Evolutionary conservation across 1,284 basidiomycete genomes (phyloP).

Genomic region (Rhodotorula sp.): DNA sequence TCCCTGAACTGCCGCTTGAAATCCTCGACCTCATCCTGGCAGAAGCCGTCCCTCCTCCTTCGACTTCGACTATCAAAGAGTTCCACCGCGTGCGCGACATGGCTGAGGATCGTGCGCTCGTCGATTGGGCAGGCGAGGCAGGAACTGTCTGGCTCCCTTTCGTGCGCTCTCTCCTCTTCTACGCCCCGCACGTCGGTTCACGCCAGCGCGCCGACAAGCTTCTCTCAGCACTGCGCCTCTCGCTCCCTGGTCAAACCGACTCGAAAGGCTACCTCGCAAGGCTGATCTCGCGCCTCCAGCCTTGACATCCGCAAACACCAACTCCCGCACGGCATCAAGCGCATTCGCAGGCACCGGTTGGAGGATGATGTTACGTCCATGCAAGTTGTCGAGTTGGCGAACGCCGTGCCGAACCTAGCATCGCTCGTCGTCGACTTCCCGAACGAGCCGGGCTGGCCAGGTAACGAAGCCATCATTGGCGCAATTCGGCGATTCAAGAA

Average conservation of each 20-base stretch:
- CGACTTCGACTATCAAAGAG: background rate
- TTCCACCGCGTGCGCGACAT: constrained; percentile 4
- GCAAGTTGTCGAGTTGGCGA: background rate
- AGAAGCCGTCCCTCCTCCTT: background rate
- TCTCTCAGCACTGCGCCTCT: background rate
- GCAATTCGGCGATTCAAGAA: background rate
- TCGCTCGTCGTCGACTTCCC: background rate
- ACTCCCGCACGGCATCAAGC: background rate
- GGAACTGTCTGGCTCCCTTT: background rate
- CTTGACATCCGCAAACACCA: constrained; percentile 2
- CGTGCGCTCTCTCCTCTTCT: constrained; percentile 11
- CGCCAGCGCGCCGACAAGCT: background rate
- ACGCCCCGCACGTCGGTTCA: background rate
- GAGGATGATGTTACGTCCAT: background rate
- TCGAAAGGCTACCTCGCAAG: background rate
- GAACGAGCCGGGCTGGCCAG: background rate
- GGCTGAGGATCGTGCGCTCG: background rate
- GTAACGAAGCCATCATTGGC: background rate
- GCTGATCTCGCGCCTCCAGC: background rate
- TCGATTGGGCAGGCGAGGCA: too few relatives aligned
- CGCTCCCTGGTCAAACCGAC: background rate
- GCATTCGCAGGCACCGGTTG: background rate
- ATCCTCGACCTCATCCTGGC: constrained; percentile 9
- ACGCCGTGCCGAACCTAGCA: background rate
- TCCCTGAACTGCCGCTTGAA: background rate